Conservation (phyloP, 805 yeast species). For the Maudiozyma saulgeensis region DNA sequence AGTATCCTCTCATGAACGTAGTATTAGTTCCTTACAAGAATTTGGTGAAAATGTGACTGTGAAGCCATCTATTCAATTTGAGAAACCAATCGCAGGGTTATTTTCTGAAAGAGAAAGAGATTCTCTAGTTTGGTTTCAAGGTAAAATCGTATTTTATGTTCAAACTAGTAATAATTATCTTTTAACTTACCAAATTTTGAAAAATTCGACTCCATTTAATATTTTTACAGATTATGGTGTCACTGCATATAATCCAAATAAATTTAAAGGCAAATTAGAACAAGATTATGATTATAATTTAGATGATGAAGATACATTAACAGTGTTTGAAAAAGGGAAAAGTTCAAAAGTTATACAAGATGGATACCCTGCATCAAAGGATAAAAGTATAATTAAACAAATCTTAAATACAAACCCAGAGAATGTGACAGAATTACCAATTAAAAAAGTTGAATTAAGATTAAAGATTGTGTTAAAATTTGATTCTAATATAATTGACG, state of each 20-base stretch:
- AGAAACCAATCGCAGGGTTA: constrained; percentile 14
- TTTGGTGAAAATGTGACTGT: constrained; percentile 23
- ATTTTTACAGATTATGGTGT: constrained; percentile 26
- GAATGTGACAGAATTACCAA: constrained; percentile 23
- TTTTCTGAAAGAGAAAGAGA: constrained; percentile 8
- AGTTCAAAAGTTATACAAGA: constrained; percentile 27
- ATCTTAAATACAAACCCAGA: constrained; percentile 14
- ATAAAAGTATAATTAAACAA: constrained; percentile 21
- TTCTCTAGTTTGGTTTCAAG: constrained; percentile 9
- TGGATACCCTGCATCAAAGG: constrained; percentile 26
- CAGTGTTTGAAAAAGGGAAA: constrained; percentile 24
- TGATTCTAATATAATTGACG: constrained; percentile 23
- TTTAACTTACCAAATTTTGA: constrained; percentile 24
- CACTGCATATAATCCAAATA: constrained; percentile 13
- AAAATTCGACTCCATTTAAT: constrained; percentile 12
- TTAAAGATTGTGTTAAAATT: constrained; percentile 26
- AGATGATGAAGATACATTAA: constrained; percentile 26
- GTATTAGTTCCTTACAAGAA: constrained; percentile 19
- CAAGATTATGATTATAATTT: constrained; percentile 14
- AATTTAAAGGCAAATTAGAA: constrained; percentile 8
- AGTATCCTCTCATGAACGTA: constrained; percentile 24
- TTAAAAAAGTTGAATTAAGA: constrained; percentile 24
- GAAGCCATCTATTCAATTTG: constrained; percentile 11
- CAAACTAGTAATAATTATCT: constrained; percentile 22
- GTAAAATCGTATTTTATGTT: constrained; percentile 23